These are phyloP conservation scores for Liquidambar formosana DNA, from an alignment of 164 flowering plant species.

Conservation along the genomic window DNA sequence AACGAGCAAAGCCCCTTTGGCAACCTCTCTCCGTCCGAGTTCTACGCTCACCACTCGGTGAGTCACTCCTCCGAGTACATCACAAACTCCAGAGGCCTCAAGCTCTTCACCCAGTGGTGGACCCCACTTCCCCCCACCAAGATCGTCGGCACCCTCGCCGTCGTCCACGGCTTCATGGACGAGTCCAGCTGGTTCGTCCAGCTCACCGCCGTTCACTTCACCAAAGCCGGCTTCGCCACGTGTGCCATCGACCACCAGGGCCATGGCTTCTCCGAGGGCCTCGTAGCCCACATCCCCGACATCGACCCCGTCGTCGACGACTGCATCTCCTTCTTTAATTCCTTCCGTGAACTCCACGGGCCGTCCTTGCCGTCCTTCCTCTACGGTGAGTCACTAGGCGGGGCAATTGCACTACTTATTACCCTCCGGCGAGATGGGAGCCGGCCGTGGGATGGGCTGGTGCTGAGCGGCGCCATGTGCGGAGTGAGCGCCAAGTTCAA, in stretches of 20 bases:
- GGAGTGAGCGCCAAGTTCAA: slow-evolving; percentile 87
- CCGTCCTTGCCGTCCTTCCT: slow-evolving; percentile 67
- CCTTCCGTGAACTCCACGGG: slow-evolving; percentile 50
- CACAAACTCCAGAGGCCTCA: slow-evolving; percentile 70
- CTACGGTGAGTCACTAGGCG: slow-evolving; percentile 93
- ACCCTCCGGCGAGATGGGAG: slow-evolving; percentile 45
- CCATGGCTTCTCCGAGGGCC: slow-evolving; percentile 91
- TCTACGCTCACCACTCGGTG: slow-evolving; percentile 76
- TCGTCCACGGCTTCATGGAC: slow-evolving; percentile 89
- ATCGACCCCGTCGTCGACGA: slow-evolving; percentile 84
- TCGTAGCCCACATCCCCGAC: slow-evolving; percentile 76
- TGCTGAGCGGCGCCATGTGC: slow-evolving; percentile 95
- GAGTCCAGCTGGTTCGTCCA: slow-evolving; percentile 83
- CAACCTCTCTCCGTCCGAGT: slow-evolving; percentile 45
- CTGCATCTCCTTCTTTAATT: slow-evolving; percentile 64
- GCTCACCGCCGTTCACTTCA: slow-evolving; percentile 72
- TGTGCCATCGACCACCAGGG: slow-evolving; percentile 96
- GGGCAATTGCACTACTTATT: slow-evolving; percentile 81
- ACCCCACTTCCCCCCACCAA: slow-evolving; percentile 55
- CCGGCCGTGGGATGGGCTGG: slow-evolving; percentile 61
- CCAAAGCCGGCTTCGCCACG: slow-evolving; percentile 69
- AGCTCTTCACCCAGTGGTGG: slow-evolving; percentile 92
- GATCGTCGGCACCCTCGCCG: slow-evolving; percentile 51
- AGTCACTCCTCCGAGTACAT: slow-evolving; percentile 63
- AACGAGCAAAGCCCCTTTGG: slow-evolving; percentile 75